A percentile compares a stretch with the other conserved stretches of the same genome.
Evolutionary conservation across 2,329 filamentous ascomycete genomes (phyloP).

Genomic region (Colletotrichum sidae): DNA sequence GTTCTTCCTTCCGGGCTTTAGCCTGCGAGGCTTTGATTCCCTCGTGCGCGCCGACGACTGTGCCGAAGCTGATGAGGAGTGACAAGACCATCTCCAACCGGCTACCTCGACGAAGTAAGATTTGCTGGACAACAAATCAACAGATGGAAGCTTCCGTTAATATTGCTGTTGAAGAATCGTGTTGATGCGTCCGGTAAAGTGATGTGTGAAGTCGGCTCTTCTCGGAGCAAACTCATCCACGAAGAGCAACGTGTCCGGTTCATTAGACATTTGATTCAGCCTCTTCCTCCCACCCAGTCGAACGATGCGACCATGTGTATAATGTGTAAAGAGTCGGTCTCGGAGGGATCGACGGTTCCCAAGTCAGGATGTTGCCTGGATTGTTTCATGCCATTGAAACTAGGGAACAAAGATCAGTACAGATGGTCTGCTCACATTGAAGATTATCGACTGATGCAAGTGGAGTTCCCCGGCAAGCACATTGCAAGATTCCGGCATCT

Average conservation of each 20-base stretch:
- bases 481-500: conserved; percentile 2
- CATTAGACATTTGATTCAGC: too few relatives aligned
- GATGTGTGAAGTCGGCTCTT: background rate
- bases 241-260: conserved; percentile 4
- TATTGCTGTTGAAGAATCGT: background rate
- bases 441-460: conserved; percentile 31
- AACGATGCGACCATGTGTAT: conserved; percentile 3
- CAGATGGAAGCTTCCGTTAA: background rate
- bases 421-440: conserved; percentile 15
- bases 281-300: background rate
- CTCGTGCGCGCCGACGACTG: conserved; percentile 59
- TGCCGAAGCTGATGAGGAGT: conserved; percentile 54
- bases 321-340: conserved; percentile 8
- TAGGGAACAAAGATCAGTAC: conserved; percentile 14
- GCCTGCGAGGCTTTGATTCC: conserved; percentile 59
- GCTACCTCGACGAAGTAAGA: background rate
- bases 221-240: background rate
- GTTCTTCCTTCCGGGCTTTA: conserved; percentile 58
- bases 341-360: background rate
- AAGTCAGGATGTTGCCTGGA: conserved; percentile 15
- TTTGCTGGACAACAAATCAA: background rate
- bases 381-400: conserved; percentile 26
- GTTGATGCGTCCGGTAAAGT: conserved; percentile 4
- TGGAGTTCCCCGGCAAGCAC: conserved; percentile 16
- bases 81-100: conserved; percentile 41